Evolutionary conservation across 1,284 basidiomycete species (phyloP).

Genomic region (Irpex lacteus): DNA sequence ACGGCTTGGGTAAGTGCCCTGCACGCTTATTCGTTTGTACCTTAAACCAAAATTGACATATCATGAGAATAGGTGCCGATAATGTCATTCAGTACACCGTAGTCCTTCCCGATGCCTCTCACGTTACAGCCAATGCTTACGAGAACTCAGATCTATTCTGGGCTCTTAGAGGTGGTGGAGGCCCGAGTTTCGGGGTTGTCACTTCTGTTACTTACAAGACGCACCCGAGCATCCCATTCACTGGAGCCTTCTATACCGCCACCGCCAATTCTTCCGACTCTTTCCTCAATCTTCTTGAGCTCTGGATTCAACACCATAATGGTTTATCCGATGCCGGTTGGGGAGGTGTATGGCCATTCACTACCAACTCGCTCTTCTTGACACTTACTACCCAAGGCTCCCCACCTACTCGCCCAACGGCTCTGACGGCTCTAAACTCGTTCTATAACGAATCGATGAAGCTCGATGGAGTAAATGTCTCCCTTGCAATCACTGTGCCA

Average conservation of each 20-base stretch:
- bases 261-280: conserved; percentile 16
- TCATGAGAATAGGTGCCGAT: conserved; percentile 30
- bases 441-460: not conserved
- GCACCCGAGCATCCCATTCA: conserved; percentile 31
- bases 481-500: not conserved
- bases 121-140: conserved; percentile 34
- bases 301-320: conserved; percentile 22
- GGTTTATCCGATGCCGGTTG: conserved; percentile 22
- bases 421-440: not conserved
- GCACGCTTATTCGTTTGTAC: not conserved
- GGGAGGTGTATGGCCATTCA: conserved; percentile 5
- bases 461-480: not conserved
- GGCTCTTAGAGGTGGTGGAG: conserved; percentile 50
- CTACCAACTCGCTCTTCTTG: not conserved
- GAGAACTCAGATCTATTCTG: conserved; percentile 44
- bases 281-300: conserved; percentile 14
- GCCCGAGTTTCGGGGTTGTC: conserved; percentile 36
- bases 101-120: conserved; percentile 35
- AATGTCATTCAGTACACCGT: conserved; percentile 40
- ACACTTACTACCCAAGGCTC: not conserved
- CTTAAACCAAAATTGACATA: not conserved
- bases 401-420: not conserved
- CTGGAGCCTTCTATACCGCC: conserved; percentile 20
- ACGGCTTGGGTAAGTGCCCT: conserved; percentile 34
- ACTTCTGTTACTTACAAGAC: conserved; percentile 35